A percentile compares a stretch with the other conserved stretches of the same genome.
These are phyloP conservation scores for Diacronema lutheri DNA, from an alignment of 78 protist genomes.

Conservation along the genomic window DNA sequence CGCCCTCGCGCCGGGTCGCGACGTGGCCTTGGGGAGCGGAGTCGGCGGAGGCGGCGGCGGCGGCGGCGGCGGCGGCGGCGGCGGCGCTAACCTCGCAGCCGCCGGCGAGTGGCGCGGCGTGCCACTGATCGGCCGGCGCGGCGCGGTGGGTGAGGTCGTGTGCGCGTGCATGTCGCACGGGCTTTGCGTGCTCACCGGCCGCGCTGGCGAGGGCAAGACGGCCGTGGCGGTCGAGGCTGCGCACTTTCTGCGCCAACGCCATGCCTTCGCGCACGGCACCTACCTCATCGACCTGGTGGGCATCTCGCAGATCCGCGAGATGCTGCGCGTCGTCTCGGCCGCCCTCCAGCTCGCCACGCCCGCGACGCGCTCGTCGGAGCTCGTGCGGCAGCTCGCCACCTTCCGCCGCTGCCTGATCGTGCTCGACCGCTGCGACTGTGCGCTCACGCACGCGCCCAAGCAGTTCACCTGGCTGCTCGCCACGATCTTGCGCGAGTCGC, in stretches of 20 bases:
- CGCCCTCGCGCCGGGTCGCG: too few species aligned
- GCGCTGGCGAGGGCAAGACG: neutral
- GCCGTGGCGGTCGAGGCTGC: constrained; percentile 7
- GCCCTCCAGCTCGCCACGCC: neutral
- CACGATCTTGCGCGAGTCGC: neutral
- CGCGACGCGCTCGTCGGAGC: neutral
- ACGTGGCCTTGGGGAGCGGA: too few species aligned
- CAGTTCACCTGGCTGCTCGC: neutral
- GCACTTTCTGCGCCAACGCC: neutral
- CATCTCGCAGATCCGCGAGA: neutral
- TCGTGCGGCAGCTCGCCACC: neutral
- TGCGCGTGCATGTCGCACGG: neutral
- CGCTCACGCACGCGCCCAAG: neutral
- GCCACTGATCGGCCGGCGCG: neutral
- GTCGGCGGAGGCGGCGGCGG: neutral
- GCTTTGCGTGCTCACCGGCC: neutral
- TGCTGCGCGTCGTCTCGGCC: too few species aligned
- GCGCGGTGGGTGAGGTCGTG: neutral
- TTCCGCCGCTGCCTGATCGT: neutral
- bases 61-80: too few species aligned
- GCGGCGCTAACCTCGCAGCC: too few species aligned
- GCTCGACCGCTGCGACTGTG: constrained; percentile 17
- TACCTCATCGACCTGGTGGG: neutral
- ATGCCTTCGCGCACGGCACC: constrained; percentile 16
- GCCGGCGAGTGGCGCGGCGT: neutral